phyloP scores from a whole-genome alignment of 805 yeast genomes.

The Candida nitratophila region DNA sequence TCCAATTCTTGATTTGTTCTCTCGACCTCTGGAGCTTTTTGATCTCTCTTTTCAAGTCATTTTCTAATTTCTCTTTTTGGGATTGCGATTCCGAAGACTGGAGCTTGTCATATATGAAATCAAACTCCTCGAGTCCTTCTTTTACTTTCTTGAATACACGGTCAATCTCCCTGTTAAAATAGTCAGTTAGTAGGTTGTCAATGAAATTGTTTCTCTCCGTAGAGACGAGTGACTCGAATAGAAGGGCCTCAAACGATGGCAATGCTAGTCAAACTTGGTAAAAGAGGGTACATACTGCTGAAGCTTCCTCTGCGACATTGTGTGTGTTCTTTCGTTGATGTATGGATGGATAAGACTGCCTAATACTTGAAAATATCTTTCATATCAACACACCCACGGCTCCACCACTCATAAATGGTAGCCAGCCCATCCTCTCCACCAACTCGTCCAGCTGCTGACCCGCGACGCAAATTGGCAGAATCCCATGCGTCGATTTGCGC shows the following conservation, averaged over 20 bases:
- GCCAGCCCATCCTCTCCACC: too few relatives aligned
- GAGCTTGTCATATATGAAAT: constrained; percentile 78
- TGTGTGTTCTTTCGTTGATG: background rate
- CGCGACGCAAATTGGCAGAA: too few relatives aligned
- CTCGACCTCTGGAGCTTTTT: constrained; percentile 89
- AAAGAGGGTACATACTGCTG: constrained; percentile 34
- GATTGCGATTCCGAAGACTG: constrained; percentile 74
- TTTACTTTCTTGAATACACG: constrained; percentile 85
- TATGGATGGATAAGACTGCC: too few relatives aligned
- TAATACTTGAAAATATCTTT: too few relatives aligned
- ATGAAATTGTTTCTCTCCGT: too few relatives aligned
- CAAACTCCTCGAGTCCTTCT: constrained; percentile 86
- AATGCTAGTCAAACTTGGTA: too few relatives aligned
- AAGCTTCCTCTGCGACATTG: constrained; percentile 42
- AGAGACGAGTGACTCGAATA: too few relatives aligned
- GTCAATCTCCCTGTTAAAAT: constrained; percentile 61
- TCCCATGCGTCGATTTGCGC: too few relatives aligned
- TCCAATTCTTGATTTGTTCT: constrained; percentile 94
- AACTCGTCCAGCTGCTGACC: too few relatives aligned
- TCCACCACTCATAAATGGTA: too few relatives aligned
- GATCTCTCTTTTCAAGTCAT: constrained; percentile 89
- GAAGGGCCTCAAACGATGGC: too few relatives aligned
- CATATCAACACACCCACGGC: too few relatives aligned
- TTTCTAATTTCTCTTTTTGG: constrained; percentile 89
- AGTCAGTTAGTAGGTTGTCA: background rate